A percentile compares a stretch with the other conserved stretches of the same genome.
phyloP scores from a whole-genome alignment of 345 rosid genomes.

The Aquilaria sinensis region DNA sequence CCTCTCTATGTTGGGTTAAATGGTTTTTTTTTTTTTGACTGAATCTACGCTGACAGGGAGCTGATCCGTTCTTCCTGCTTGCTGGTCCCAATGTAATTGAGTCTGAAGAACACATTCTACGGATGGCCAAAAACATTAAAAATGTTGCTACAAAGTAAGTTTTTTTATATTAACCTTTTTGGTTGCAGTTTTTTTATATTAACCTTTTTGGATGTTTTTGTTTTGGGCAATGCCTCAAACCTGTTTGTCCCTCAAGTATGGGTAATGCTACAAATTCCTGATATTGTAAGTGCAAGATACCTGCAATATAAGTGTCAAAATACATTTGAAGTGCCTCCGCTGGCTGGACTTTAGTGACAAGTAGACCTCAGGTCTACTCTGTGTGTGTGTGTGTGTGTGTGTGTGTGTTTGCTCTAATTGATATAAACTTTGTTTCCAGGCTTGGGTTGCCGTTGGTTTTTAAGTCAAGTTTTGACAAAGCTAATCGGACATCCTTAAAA shows the following conservation, averaged over 20 bases:
- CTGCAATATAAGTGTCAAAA: too few species aligned
- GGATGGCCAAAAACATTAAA: slow-evolving; percentile 76
- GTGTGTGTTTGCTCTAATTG: neutral
- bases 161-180: neutral
- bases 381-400: too few species aligned
- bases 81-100: slow-evolving; percentile 98
- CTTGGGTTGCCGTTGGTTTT: slow-evolving; percentile 84
- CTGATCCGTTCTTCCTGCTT: slow-evolving; percentile 82
- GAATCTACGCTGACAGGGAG: slow-evolving; percentile 34
- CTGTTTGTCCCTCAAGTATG: neutral
- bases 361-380: neutral
- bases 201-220: neutral
- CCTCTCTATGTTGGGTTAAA: neutral
- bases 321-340: too few species aligned
- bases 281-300: too few species aligned
- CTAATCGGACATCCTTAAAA: slow-evolving; percentile 87
- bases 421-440: slow-evolving; percentile 27
- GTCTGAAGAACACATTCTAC: slow-evolving; percentile 82
- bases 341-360: neutral
- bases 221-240: neutral
- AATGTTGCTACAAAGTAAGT: slow-evolving; percentile 56
- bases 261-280: too few species aligned
- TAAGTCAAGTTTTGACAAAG: slow-evolving; percentile 98
- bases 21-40: neutral
- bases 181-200: neutral